Base-by-base conservation (phyloP, 2,329 filamentous ascomycete genomes). In the Pseudogymnoascus sp. region DNA sequence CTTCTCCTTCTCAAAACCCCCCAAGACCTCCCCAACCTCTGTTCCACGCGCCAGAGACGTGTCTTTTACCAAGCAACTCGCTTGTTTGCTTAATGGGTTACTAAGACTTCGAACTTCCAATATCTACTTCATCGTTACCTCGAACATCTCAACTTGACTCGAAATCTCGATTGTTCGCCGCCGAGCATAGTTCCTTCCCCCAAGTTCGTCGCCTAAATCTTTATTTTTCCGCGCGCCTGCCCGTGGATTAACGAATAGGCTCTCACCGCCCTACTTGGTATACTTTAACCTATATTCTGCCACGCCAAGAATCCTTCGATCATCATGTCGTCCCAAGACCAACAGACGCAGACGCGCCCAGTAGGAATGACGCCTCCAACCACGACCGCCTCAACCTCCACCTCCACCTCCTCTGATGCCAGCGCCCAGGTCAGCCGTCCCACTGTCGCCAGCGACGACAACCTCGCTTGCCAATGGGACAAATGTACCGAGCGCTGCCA, bases 401-500 rank as follows among this genome's bases (percentile, higher is more conserved):
- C 64, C 14, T 45, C 68, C 13, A 61, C 65, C 41, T 48, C 68
- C 8, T 48, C 65, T 48, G 16, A 68, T 14, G 41, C 67, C 19
- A 43, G 64, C 21, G 64, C 64, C 23, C 67, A 71, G 31, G 65
- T 67, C 43, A 63, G 68, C 23, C 65, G 67, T 43, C 69, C 65
- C 39, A 62, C 62, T 23, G 65, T 71, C 31, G 61, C 68, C 13
- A 65, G 66, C 3, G 72, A 76, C 43, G 75, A 77, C 61, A 75
- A 73, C 66, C 68, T 78, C 41, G 70, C 72, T 14, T 78, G 76
- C 62, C 76, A 77, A 68, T 78, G 76, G 76, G 75, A 75, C 45
- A 73, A 73, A 54, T 77, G 76, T 63, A 70, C 71, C 5, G 76
- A 77, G 65, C 71, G 74, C 66, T 77, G 75, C 63, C 68, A 73